Percentiles rank a stretch among this genome's conserved stretches.
Conservation (phyloP, 495 filamentous ascomycete species). For the Lophium mytilinum region DNA sequence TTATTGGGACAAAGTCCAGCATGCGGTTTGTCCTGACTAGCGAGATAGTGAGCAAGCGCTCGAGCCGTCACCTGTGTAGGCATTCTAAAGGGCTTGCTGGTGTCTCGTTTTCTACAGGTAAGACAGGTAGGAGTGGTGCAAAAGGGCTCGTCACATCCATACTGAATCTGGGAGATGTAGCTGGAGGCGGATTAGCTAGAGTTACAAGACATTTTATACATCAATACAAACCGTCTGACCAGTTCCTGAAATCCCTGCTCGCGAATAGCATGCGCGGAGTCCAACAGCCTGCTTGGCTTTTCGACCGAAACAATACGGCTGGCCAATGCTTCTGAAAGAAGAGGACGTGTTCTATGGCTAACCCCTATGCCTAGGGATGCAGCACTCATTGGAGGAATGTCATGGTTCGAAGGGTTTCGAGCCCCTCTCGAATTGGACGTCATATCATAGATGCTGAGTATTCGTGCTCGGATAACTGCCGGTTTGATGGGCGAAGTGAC, state of each 20-base stretch:
- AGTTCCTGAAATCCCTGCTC: conserved; percentile 18
- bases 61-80: conserved; percentile 65
- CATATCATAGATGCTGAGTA: conserved; percentile 17
- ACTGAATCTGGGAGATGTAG: conserved; percentile 73
- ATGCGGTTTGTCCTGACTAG: conserved; percentile 70
- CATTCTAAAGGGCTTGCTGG: conserved; percentile 60
- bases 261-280: conserved; percentile 9
- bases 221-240: conserved; percentile 8
- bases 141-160: conserved; percentile 62
- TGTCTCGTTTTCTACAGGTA: conserved; percentile 59
- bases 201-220: not conserved
- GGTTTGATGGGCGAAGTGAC: not conserved
- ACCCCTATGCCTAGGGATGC: too few relatives aligned
- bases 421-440: conserved; percentile 4
- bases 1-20: conserved; percentile 58
- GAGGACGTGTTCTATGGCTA: too few relatives aligned
- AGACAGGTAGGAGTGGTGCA: conserved; percentile 77
- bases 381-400: not conserved
- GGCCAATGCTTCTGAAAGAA: too few relatives aligned
- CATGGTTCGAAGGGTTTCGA: conserved; percentile 1
- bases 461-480: not conserved
- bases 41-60: conserved; percentile 68
- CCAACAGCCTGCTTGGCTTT: conserved; percentile 6
- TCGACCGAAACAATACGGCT: conserved; percentile 4
- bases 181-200: conserved; percentile 35